These are phyloP conservation scores for Calocera cornea DNA, from an alignment of 768 basidiomycete species.

Conservation along the genomic window DNA sequence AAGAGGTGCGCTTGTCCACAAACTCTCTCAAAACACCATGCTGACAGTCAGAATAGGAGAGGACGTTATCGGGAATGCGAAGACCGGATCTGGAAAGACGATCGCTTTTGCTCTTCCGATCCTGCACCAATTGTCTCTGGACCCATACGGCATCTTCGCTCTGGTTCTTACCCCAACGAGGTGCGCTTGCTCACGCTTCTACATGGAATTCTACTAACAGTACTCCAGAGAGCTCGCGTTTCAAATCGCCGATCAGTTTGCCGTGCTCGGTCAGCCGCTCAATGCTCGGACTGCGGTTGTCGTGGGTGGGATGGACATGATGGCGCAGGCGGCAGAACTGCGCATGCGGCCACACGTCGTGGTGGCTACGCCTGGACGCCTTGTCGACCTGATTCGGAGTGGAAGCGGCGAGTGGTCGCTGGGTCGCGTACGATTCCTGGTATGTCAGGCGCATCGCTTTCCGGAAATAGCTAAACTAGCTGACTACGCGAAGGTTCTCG, in stretches of 20 bases:
- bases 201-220: background rate
- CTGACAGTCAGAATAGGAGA: slow-evolving; percentile 38
- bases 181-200: slow-evolving; percentile 32
- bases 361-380: slow-evolving; percentile 88
- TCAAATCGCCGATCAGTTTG: slow-evolving; percentile 93
- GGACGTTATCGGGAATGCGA: slow-evolving; percentile 95
- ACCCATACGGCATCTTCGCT: slow-evolving; percentile 92
- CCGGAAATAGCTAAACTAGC: background rate
- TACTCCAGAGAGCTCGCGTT: slow-evolving; percentile 77
- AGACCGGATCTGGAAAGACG: slow-evolving; percentile 97
- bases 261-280: slow-evolving; percentile 69
- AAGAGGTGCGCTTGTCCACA: slow-evolving; percentile 37
- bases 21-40: background rate
- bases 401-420: slow-evolving; percentile 71
- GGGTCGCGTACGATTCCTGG: slow-evolving; percentile 72
- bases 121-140: slow-evolving; percentile 68
- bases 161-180: slow-evolving; percentile 89
- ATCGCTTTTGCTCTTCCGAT: slow-evolving; percentile 95
- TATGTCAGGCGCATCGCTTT: slow-evolving; percentile 24
- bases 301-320: slow-evolving; percentile 98
- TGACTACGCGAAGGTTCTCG: slow-evolving; percentile 52
- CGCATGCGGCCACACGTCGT: slow-evolving; percentile 78
- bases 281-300: slow-evolving; percentile 76
- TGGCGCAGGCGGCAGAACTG: slow-evolving; percentile 80
- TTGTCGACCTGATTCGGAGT: slow-evolving; percentile 79